phyloP scores from a whole-genome alignment of 164 flowering plant genomes.

The Euptelea pleiosperma region DNA sequence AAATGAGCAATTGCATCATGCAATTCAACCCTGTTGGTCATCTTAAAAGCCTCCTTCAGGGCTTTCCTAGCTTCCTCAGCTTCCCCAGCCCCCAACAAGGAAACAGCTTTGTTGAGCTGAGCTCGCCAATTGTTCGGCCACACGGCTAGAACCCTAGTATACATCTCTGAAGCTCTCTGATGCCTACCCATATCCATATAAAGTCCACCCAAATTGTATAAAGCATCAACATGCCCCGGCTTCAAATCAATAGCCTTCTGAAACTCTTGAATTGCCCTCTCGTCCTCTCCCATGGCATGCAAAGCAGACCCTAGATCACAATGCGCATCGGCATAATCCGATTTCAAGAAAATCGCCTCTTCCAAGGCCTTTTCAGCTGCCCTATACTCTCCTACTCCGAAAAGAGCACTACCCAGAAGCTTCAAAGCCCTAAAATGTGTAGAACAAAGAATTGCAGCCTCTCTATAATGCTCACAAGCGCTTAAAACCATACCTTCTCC shows the following conservation, averaged over 20 bases:
- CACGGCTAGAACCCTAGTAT: conserved; percentile 84
- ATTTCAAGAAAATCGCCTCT: conserved; percentile 87
- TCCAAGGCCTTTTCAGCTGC: conserved; percentile 98
- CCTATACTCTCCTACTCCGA: conserved; percentile 97
- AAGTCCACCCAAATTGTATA: conserved; percentile 90
- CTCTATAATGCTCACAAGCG: conserved; percentile 98
- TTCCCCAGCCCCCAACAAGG: conserved; percentile 93
- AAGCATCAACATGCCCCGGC: conserved; percentile 95
- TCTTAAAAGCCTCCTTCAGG: conserved; percentile 89
- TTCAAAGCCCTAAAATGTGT: conserved; percentile 94
- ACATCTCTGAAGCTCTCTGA: conserved; percentile 98
- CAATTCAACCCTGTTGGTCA: conserved; percentile 92
- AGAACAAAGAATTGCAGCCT: conserved; percentile 95
- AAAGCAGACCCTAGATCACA: conserved; percentile 99
- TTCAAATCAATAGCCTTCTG: conserved; percentile 95
- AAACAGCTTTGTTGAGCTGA: conserved; percentile 92
- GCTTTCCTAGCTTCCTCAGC: conserved; percentile 88
- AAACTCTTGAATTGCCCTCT: conserved; percentile 91
- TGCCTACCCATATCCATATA: conserved; percentile 94
- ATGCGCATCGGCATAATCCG: conserved; percentile 96
- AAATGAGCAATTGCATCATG: conserved; percentile 89
- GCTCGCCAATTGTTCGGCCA: conserved; percentile 98
- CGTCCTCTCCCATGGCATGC: conserved; percentile 88
- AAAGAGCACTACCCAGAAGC: conserved; percentile 94
- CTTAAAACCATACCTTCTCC: conserved; percentile 93